Conservation (phyloP, 306 rosid species). For the Vigna nakashimae region DNA sequence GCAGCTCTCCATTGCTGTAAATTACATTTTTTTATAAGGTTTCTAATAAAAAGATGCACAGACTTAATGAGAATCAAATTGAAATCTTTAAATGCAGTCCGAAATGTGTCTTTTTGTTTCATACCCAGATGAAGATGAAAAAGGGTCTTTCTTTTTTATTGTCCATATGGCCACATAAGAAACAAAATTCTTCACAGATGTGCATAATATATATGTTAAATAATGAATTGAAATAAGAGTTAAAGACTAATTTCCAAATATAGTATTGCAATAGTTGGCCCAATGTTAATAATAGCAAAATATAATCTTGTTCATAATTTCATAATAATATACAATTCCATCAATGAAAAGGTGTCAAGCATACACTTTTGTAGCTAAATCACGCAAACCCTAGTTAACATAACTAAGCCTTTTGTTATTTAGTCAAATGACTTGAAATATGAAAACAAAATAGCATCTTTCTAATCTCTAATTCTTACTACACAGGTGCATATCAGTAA, state of each 20-base stretch:
- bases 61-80: neutral
- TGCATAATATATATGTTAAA: constrained; percentile 7
- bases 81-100: constrained; percentile 20
- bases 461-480: neutral
- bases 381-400: neutral
- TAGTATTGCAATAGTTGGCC: neutral
- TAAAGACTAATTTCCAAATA: neutral
- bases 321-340: neutral
- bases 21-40: neutral
- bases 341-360: neutral
- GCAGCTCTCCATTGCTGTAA: constrained; percentile 12
- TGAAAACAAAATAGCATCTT: neutral
- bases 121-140: neutral
- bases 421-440: neutral
- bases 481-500: neutral
- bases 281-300: constrained; percentile 10
- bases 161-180: neutral
- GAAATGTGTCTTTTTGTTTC: constrained; percentile 25
- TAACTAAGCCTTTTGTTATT: neutral
- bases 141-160: neutral
- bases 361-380: neutral
- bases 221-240: neutral
- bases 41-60: neutral
- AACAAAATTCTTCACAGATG: constrained; percentile 1
- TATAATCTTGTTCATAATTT: neutral